phyloP scores from a whole-genome alignment of 1,284 basidiomycete species.

The Ganoderma lucidum region DNA sequence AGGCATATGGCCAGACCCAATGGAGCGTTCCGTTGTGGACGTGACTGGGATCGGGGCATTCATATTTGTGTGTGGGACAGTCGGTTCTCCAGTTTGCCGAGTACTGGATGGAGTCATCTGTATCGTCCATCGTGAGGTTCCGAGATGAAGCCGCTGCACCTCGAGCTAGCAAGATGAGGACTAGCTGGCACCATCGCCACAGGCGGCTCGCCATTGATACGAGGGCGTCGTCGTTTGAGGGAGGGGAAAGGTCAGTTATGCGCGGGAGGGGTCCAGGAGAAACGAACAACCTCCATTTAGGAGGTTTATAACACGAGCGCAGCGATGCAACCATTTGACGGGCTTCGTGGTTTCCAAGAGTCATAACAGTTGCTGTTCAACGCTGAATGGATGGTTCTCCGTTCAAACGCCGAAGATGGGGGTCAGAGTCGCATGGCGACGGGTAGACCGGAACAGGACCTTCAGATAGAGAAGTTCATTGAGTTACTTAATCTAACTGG shows the following conservation, averaged over 20 bases:
- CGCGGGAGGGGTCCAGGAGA: neutral
- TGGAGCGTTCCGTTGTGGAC: neutral
- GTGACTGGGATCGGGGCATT: neutral
- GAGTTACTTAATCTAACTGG: neutral
- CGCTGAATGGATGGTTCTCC: neutral
- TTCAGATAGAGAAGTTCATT: neutral
- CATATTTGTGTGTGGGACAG: neutral
- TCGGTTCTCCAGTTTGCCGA: neutral
- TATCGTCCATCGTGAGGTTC: conserved; percentile 16
- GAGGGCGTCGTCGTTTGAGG: neutral
- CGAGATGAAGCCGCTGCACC: neutral
- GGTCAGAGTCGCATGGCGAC: neutral
- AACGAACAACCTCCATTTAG: neutral
- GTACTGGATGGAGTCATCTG: neutral
- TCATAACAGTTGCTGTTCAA: neutral
- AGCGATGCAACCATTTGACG: neutral
- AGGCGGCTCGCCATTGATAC: neutral
- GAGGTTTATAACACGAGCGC: neutral
- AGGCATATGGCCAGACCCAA: neutral
- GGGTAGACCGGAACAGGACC: neutral
- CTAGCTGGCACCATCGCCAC: neutral
- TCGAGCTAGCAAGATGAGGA: neutral
- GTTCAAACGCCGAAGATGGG: neutral
- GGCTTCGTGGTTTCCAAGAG: neutral
- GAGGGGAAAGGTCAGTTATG: neutral